A percentile compares a stretch with the other conserved stretches of the same genome.
Conservation (phyloP, 495 filamentous ascomycete species). For the Pseudevernia furfuracea region DNA sequence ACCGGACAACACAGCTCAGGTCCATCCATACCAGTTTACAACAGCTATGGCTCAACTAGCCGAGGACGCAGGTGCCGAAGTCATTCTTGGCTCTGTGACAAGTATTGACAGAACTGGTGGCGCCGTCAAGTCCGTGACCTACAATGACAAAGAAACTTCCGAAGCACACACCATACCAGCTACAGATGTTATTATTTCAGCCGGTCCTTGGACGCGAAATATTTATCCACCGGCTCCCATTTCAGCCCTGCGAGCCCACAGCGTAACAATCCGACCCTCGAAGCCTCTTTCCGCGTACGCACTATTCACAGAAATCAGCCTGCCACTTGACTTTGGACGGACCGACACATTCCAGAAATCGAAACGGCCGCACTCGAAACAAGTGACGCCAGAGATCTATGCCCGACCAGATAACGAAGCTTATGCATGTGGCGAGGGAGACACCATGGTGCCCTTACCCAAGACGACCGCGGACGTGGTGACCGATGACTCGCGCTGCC, state of each 20-base stretch:
- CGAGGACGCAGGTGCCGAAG: slow-evolving; percentile 61
- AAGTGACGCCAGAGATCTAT: slow-evolving; percentile 86
- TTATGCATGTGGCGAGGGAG: slow-evolving; percentile 90
- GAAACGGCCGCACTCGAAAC: slow-evolving; percentile 47
- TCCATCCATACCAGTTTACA: slow-evolving; percentile 90
- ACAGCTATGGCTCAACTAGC: slow-evolving; percentile 78
- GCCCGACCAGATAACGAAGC: slow-evolving; percentile 80
- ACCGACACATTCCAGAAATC: slow-evolving; percentile 40
- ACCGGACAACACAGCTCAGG: slow-evolving; percentile 76
- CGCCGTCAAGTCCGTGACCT: slow-evolving; percentile 62
- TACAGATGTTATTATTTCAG: slow-evolving; percentile 74
- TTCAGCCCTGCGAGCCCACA: slow-evolving; percentile 76
- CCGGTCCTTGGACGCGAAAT: slow-evolving; percentile 80
- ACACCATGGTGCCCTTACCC: slow-evolving; percentile 67
- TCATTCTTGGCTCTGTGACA: slow-evolving; percentile 60
- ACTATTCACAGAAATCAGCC: slow-evolving; percentile 80
- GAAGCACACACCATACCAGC: slow-evolving; percentile 56
- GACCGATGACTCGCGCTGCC: slow-evolving; percentile 67
- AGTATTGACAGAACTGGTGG: slow-evolving; percentile 49
- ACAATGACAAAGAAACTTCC: slow-evolving; percentile 56
- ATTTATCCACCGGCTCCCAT: slow-evolving; percentile 73
- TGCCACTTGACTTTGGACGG: slow-evolving; percentile 49
- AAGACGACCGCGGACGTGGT: slow-evolving; percentile 67
- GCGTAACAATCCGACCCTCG: slow-evolving; percentile 70
- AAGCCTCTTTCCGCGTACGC: slow-evolving; percentile 77